A percentile compares a stretch with the other conserved stretches of the same genome.
phyloP scores from a whole-genome alignment of 2,329 filamentous ascomycete genomes.

The Ampelomyces quisqualis region DNA sequence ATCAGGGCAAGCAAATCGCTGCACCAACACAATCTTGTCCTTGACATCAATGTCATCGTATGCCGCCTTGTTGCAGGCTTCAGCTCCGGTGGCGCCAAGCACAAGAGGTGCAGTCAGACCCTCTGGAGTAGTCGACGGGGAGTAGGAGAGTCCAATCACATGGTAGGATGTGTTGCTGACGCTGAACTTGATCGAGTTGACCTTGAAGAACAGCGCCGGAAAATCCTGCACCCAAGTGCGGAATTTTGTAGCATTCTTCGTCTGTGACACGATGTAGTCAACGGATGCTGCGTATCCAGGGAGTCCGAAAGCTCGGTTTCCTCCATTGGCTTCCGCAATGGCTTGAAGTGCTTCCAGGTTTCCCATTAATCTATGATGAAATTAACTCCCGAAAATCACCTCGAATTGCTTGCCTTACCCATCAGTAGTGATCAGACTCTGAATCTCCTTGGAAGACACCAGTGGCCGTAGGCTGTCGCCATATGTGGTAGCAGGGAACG shows the following conservation, averaged over 20 bases:
- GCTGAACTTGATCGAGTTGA: conserved; percentile 46
- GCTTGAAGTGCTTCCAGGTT: conserved; percentile 58
- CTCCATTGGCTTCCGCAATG: conserved; percentile 58
- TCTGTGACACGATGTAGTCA: conserved; percentile 57
- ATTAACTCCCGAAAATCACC: background rate
- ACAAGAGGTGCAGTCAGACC: conserved; percentile 48
- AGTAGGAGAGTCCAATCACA: conserved; percentile 50
- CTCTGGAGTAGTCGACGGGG: conserved; percentile 50
- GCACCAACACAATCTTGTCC: conserved; percentile 46
- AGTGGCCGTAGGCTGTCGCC: conserved; percentile 22
- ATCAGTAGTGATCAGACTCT: conserved; percentile 44
- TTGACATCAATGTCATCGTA: conserved; percentile 45
- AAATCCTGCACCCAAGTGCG: conserved; percentile 54
- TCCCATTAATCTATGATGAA: conserved; percentile 51
- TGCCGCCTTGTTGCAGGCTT: conserved; percentile 44
- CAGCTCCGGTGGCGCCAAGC: conserved; percentile 44
- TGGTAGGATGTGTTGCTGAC: conserved; percentile 43
- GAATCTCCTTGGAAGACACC: conserved; percentile 45
- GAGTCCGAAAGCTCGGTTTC: conserved; percentile 61
- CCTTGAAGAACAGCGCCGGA: conserved; percentile 47
- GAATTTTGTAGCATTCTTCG: conserved; percentile 45
- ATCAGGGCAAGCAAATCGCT: conserved; percentile 46
- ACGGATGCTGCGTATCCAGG: conserved; percentile 61
- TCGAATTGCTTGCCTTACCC: conserved; percentile 25
- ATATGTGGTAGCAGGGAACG: conserved; percentile 24